Conservation (phyloP, 2,329 filamentous ascomycete genomes). For the Biscogniauxia sp. region DNA sequence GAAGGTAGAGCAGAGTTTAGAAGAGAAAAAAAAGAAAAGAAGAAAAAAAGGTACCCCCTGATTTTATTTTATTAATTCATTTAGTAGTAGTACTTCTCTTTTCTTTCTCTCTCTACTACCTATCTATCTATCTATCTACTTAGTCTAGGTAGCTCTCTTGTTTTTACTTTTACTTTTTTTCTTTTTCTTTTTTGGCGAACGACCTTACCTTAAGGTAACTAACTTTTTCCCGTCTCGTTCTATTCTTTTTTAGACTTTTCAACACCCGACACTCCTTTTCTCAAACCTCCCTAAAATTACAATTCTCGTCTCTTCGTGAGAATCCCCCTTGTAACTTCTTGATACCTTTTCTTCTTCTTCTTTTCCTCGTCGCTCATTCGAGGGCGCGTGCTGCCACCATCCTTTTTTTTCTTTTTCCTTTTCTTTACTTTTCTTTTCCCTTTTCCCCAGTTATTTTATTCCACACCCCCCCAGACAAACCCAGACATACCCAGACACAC, state of each 20-base stretch:
- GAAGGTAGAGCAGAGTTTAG: no score
- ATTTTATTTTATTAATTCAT: background rate
- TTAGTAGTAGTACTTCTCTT: background rate
- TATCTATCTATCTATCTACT: background rate
- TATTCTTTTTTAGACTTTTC: background rate
- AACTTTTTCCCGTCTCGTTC: background rate
- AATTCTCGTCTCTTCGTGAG: background rate
- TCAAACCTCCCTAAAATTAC: background rate
- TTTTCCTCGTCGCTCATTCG: background rate
- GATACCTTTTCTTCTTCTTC: background rate
- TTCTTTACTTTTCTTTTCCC: background rate
- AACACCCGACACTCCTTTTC: background rate
- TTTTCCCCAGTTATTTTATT: slow-evolving; percentile 3
- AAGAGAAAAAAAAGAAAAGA: no score
- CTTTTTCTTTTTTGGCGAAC: background rate
- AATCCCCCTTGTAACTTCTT: background rate
- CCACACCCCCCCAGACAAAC: background rate
- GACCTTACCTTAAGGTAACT: background rate
- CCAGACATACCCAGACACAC: background rate
- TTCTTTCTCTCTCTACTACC: background rate
- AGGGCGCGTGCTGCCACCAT: background rate
- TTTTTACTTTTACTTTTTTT: no score
- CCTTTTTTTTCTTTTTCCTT: slow-evolving; percentile 5
- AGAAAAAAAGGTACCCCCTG: no score
- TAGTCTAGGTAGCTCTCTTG: background rate